phyloP scores from a whole-genome alignment of 148 eudicot species.

The Fagopyrum tataricum region DNA sequence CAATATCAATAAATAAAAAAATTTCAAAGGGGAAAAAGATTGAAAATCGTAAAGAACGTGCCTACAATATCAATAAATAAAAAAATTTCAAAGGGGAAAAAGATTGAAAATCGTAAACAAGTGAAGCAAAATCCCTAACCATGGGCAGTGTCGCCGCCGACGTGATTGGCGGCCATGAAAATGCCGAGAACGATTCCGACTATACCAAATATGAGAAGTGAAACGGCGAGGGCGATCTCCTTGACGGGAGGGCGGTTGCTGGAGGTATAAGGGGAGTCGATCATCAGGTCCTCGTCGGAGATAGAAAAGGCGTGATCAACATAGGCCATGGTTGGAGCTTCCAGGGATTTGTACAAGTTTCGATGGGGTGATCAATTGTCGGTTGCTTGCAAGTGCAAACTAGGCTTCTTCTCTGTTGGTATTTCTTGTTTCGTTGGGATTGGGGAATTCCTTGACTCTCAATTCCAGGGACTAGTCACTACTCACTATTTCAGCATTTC shows the following conservation, averaged over 20 bases:
- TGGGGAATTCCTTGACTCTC: too few species aligned
- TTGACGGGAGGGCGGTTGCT: slow-evolving; percentile 73
- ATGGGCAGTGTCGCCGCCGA: slow-evolving; percentile 87
- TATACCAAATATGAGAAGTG: slow-evolving; percentile 78
- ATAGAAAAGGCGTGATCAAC: slow-evolving; percentile 96
- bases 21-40: slow-evolving; percentile 2
- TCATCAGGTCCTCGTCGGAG: slow-evolving; percentile 82
- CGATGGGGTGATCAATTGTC: not conserved
- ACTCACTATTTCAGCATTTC: too few species aligned
- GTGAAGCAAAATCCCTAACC: slow-evolving; percentile 30
- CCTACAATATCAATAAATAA: slow-evolving; percentile 28
- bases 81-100: slow-evolving; percentile 2
- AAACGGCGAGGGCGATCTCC: slow-evolving; percentile 84
- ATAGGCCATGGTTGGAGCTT: slow-evolving; percentile 58
- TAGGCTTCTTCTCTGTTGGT: too few species aligned
- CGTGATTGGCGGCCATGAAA: slow-evolving; percentile 57
- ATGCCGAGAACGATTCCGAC: slow-evolving; percentile 58
- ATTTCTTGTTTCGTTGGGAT: too few species aligned
- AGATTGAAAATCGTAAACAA: not conserved
- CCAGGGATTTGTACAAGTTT: not conserved
- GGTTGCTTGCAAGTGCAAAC: not conserved
- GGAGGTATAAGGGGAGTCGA: slow-evolving; percentile 51
- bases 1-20: not conserved
- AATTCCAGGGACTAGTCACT: too few species aligned
- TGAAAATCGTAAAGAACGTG: slow-evolving; percentile 24